Evolutionary conservation across 2,329 filamentous ascomycete genomes (phyloP), one percentile per base, ranked within the genome.

Genomic region (Neoarthrinium moseri): DNA sequence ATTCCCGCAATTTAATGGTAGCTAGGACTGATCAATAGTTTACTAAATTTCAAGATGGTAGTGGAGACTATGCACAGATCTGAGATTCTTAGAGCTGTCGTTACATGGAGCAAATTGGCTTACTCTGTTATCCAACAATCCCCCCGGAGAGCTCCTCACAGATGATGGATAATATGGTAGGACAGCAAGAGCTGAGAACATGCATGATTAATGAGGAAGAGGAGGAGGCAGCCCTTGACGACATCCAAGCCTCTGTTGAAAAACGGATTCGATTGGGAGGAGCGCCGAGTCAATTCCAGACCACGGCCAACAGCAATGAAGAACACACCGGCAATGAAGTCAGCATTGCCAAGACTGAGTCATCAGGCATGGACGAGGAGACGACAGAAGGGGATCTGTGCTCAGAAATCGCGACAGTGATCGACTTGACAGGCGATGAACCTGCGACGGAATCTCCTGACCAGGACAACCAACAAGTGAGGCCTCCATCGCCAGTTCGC

Each of bases 391-490:
- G 18, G 17, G 32, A 17, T 8, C 32, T 44, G 13, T 22, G 8
- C 10, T 20, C 29, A 18, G 41, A 21, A 4, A 44, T 44, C 21
- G 30, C 30, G 4, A 44, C 41, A 1, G 41, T 44, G 17, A 44
- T 36, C 26, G 41, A 44, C 41, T 20, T 44, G 12, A 44, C 41
- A 10, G 41, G 15, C 15, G 41, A 44, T 15, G 41, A 36, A 12
- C 35, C 22, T 8, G 22, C 1, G 22, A 24, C 2, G 20, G 7
- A n/a, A n/a, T n/a, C n/a, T n/a, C n/a, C n/a, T 15, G 6, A 43
- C 2, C 30, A 4, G 26, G 32, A 29, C n/a, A 26, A 22, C 1
- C 20, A 11, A 17, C 17, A 2, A 11, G 22, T 11, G 13, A 26
- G 24, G 8, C 6, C n/a, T n/a, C 12, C 18, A 23, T 2, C 22